Evolutionary conservation across 148 eudicot species (phyloP), one percentile per base, ranked within the genome.

Genomic region (Talinum fruticosum): DNA sequence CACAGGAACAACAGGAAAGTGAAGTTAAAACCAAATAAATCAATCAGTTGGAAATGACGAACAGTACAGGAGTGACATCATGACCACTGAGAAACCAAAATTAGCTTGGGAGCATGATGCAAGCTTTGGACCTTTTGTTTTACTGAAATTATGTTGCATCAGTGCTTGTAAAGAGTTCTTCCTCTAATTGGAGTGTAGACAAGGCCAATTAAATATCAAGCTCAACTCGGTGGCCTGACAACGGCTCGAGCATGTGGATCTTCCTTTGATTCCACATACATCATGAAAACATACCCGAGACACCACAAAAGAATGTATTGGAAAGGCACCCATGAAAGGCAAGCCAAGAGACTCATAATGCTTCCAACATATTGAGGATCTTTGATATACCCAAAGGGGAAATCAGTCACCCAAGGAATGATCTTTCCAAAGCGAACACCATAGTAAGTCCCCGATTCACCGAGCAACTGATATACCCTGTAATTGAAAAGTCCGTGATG

Each of bases 361-460:
- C 97, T 93, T 38, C 99, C 99, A 16, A 96, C 89, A 69, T 96
- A 96, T 67, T 93, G 99, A 24, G 99, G 99, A 85, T 96, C 99
- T n/a, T 32, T 89, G 75, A 96, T 85, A 47, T 91, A 92, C 45
- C 99, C 99, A 62, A 92, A 96, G 10, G 99, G 97, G 71, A 93
- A 96, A 78, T 91, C 89, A 18, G 97, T 86, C 53, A 91, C 97
- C 99, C 99, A 96, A 26, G 99, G 97, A 44, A 96, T 79, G 80
- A 65, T 75, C 85, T 89, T 91, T 49, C 97, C 99, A 62, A 96
- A 96, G 35, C 99, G 94, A 59, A 96, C 97, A 14, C 99, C 99
- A 80, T 96, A 96, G 87, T 93, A 93, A 64, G 96, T 93, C 24
- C 99, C 97, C 5, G 92, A 23, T 87, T 96, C 99, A 80, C 99